Evolutionary conservation across 202 grass and related monocot species (phyloP).

Genomic region (Tripidium arundinaceum): DNA sequence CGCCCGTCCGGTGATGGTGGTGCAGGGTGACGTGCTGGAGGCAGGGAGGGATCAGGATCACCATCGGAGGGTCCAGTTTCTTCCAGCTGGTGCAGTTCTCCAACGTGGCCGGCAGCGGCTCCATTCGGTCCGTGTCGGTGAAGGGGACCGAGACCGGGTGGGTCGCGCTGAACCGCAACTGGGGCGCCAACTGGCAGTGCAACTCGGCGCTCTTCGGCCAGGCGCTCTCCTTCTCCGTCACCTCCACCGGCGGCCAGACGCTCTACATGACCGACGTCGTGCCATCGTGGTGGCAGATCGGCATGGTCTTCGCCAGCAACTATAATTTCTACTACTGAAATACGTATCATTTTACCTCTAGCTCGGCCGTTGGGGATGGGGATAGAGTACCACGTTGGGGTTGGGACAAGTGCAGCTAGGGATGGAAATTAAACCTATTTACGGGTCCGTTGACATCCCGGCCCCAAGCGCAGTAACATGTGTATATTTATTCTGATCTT

Average conservation of each 20-base stretch:
- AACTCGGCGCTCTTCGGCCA: conserved; percentile 50
- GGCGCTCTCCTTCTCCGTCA: conserved; percentile 65
- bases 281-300: conserved; percentile 49
- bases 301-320: conserved; percentile 50
- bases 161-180: conserved; percentile 61
- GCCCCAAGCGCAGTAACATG: no score
- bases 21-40: conserved; percentile 58
- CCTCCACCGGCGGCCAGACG: conserved; percentile 57
- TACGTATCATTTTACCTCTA: no score
- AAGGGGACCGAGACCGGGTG: conserved; percentile 55
- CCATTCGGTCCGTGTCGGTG: conserved; percentile 37
- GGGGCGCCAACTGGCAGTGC: conserved; percentile 72
- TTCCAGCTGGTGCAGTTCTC: conserved; percentile 63
- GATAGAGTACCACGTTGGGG: no score
- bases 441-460: no score
- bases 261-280: conserved; percentile 42
- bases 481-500: background rate
- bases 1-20: background rate
- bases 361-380: no score
- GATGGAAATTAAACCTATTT: no score
- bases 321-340: conserved; percentile 54
- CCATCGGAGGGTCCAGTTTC: conserved; percentile 46
- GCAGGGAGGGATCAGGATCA: conserved; percentile 54
- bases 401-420: no score
- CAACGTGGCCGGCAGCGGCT: conserved; percentile 55